These are phyloP conservation scores for Ustulina deusta DNA, from an alignment of 2,329 filamentous ascomycete species.

Conservation along the genomic window DNA sequence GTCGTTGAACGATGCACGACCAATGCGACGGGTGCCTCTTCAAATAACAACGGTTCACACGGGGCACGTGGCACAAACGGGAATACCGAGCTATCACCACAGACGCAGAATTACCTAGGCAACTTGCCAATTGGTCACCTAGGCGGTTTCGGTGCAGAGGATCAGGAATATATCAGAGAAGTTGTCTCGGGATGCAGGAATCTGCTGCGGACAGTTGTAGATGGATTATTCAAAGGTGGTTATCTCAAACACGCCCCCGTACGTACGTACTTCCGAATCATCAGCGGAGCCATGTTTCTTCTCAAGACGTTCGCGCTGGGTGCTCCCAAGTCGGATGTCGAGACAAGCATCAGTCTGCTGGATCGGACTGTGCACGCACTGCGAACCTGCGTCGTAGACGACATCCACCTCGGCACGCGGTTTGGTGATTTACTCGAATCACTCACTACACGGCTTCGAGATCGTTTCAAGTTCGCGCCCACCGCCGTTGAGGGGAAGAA, in stretches of 20 bases:
- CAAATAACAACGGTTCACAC: constrained; percentile 53
- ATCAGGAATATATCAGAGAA: constrained; percentile 79
- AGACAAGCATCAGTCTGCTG: constrained; percentile 79
- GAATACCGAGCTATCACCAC: constrained; percentile 66
- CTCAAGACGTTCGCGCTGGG: constrained; percentile 87
- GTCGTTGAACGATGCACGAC: constrained; percentile 93
- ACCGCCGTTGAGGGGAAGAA: constrained; percentile 59
- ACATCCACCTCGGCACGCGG: constrained; percentile 85
- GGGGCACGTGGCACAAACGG: constrained; percentile 54
- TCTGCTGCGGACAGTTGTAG: constrained; percentile 80
- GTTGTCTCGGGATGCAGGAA: constrained; percentile 83
- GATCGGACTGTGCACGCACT: constrained; percentile 80
- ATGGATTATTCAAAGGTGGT: constrained; percentile 78
- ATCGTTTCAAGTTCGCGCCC: constrained; percentile 77
- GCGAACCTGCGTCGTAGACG: constrained; percentile 82
- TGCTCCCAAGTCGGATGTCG: constrained; percentile 81
- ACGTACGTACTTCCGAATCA: constrained; percentile 87
- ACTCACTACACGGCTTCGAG: constrained; percentile 77
- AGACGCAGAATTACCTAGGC: constrained; percentile 73
- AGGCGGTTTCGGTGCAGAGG: constrained; percentile 72
- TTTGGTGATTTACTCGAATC: constrained; percentile 87
- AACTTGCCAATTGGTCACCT: constrained; percentile 73
- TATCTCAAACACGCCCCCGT: constrained; percentile 87
- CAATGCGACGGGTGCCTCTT: constrained; percentile 65
- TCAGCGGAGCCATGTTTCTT: constrained; percentile 85